Evolutionary conservation across 805 yeast genomes (phyloP), one percentile per base, ranked within the genome.

Genomic region (Cyberlindnera americana): DNA sequence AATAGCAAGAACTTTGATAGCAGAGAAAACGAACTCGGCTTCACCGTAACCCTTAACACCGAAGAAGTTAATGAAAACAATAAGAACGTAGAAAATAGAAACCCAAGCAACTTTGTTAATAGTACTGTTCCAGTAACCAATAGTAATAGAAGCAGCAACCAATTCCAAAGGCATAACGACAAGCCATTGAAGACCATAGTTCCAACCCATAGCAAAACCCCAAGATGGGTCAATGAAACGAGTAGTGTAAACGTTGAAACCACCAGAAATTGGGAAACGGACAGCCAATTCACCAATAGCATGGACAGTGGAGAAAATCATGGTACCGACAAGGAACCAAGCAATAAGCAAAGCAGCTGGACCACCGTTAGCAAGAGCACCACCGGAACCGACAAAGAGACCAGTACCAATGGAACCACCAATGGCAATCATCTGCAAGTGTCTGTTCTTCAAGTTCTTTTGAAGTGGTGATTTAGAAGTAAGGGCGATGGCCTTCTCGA

Each of bases 391-490:
- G 23, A 86, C 81, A 47, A 86, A 77, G 38, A 85, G 68, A 55
- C 93, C 95, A 8, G 91, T 81, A 52, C 95, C 95, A 50, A 86
- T 84, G 44, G 83, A 74, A 30, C 91, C 90, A 49, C 91, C 93
- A 46, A 85, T 69, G 36, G 93, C 89, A 66, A 85, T 84, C 81
- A 84, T 73, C 48, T 83, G 84, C 48, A 85, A 63, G 57, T 84
- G 91, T 57, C 89, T 70, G 17, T 47, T 37, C 28, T 44, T 48
- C 31, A 50, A 36, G 30, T 77, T 71, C 49, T 76, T 77, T 37
- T 50, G 52, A 19, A 50, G 33, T 17, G 54, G 54, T 17, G 54
- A 50, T n/a, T 26, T 33, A 4, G 54, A 45, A 15, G 54, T 50
- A 27, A 27, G 39, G n/a, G 49, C 49, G 44, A 73, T 74, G 13